phyloP scores from a whole-genome alignment of 2,329 filamentous ascomycete genomes.

The Neonectria coccinea region DNA sequence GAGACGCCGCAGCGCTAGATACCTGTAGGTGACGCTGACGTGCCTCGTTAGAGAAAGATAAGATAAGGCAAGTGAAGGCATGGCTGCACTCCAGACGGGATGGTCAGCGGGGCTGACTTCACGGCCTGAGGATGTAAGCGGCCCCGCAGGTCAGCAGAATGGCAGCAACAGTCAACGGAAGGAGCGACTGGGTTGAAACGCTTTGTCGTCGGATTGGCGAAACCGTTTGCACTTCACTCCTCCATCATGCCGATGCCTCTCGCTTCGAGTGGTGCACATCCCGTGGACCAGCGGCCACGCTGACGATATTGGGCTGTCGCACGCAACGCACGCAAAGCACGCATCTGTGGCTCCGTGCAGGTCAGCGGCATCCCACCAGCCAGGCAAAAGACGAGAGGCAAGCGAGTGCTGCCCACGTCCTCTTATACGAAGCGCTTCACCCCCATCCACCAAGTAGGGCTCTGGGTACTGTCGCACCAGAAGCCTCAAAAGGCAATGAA shows the following conservation, averaged over 20 bases:
- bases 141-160: conserved; percentile 5
- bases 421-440: conserved; percentile 32
- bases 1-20: no score
- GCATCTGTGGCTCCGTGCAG: conserved; percentile 27
- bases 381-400: conserved; percentile 18
- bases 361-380: conserved; percentile 31
- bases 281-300: conserved; percentile 30
- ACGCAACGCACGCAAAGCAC: conserved; percentile 6
- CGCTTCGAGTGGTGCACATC: conserved; percentile 14
- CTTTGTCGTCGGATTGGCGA: conserved; percentile 8
- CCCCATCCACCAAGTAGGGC: conserved; percentile 1
- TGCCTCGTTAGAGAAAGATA: neutral
- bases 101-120: conserved; percentile 3
- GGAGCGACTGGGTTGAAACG: conserved; percentile 7
- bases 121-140: conserved; percentile 26
- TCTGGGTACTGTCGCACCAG: conserved; percentile 22
- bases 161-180: conserved; percentile 16
- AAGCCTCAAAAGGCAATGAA: conserved; percentile 25
- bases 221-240: conserved; percentile 13
- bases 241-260: conserved; percentile 21
- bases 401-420: conserved; percentile 12
- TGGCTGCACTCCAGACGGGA: no score
- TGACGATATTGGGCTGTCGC: conserved; percentile 19
- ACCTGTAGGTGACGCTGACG: neutral
- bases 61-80: neutral